These are phyloP conservation scores for Lachancea mirantina DNA, from an alignment of 805 yeast species.

Conservation along the genomic window DNA sequence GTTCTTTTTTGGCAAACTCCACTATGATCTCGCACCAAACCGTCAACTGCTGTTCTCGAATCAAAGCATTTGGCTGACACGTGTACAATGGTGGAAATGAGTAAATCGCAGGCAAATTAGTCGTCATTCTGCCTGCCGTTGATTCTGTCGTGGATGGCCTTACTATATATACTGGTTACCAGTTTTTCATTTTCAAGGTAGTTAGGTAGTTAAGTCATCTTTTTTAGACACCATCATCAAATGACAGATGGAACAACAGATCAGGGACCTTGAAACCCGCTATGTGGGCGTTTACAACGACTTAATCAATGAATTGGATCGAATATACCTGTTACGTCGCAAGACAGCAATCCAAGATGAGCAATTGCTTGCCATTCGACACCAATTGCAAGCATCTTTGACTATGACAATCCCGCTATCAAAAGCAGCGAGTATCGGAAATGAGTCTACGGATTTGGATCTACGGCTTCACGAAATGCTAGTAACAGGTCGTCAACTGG, in stretches of 20 bases:
- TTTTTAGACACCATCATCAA: background rate
- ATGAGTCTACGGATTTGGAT: constrained; percentile 1
- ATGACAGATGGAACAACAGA: constrained; percentile 4
- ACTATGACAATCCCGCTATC: constrained; percentile 6
- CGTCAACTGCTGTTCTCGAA: constrained; percentile 68
- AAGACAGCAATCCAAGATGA: constrained; percentile 5
- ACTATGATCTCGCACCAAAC: constrained; percentile 68
- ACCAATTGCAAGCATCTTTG: constrained; percentile 7
- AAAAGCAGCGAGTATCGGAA: background rate
- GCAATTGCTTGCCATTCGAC: constrained; percentile 4
- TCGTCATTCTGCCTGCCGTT: constrained; percentile 13
- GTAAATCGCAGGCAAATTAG: constrained; percentile 41
- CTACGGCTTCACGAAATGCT: constrained; percentile 9
- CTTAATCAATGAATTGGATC: constrained; percentile 30
- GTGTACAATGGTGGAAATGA: constrained; percentile 91
- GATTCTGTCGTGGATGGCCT: too few species aligned
- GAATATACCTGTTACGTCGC: constrained; percentile 21
- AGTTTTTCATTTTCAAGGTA: too few species aligned
- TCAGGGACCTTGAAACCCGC: constrained; percentile 19
- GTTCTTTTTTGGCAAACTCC: constrained; percentile 49
- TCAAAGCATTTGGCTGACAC: constrained; percentile 74
- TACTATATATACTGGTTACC: too few species aligned
- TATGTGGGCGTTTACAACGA: constrained; percentile 31
- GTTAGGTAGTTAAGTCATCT: too few species aligned
- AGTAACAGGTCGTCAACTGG: constrained; percentile 16